phyloP scores from a whole-genome alignment of 768 basidiomycete genomes.

The Epithele typhae region DNA sequence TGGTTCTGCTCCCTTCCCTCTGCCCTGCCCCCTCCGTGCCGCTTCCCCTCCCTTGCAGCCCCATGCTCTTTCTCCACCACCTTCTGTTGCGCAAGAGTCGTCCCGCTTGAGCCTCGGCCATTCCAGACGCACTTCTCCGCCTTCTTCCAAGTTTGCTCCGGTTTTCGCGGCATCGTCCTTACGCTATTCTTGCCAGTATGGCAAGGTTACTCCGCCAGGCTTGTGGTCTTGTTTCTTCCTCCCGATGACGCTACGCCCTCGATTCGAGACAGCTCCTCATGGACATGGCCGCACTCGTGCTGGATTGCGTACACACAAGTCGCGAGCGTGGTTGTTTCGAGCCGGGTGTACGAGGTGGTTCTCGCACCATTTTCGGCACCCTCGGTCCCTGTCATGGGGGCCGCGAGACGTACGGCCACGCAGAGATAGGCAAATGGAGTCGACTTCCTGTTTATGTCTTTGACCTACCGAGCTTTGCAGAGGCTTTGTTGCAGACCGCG shows the following conservation, averaged over 20 bases:
- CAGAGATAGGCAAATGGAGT: conserved; percentile 9
- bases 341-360: conserved; percentile 12
- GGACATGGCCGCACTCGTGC: not conserved
- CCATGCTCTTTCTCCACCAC: too few relatives aligned
- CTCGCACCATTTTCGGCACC: conserved; percentile 11
- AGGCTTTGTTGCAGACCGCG: not conserved
- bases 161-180: not conserved
- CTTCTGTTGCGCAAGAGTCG: too few relatives aligned
- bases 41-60: too few relatives aligned
- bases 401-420: conserved; percentile 14
- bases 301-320: too few relatives aligned
- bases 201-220: not conserved
- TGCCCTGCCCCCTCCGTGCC: too few relatives aligned
- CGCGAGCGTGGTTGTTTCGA: conserved; percentile 13
- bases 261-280: not conserved
- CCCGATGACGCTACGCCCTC: not conserved
- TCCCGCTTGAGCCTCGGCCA: too few relatives aligned
- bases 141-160: too few relatives aligned
- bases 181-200: not conserved
- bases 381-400: conserved; percentile 3
- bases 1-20: too few relatives aligned
- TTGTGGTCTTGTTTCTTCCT: too few relatives aligned
- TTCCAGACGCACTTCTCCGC: too few relatives aligned
- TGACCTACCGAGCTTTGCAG: not conserved
- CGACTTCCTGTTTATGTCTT: too few relatives aligned